These are phyloP conservation scores for Candida qinlingensis DNA, from an alignment of 805 yeast species.

Conservation along the genomic window DNA sequence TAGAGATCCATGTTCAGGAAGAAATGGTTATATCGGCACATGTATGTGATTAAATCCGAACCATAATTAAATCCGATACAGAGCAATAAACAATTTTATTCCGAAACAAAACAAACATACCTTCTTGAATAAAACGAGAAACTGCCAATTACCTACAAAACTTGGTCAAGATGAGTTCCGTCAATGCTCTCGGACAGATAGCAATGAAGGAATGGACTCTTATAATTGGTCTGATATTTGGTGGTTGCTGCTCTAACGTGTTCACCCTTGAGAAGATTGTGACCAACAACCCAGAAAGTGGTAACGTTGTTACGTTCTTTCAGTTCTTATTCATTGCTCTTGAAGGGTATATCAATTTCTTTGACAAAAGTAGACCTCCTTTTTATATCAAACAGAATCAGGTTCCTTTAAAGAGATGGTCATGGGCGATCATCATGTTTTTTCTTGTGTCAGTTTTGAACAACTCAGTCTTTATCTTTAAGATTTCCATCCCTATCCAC, in stretches of 20 bases:
- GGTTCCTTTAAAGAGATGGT: conserved; percentile 40
- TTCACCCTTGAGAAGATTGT: conserved; percentile 54
- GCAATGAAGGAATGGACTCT: conserved; percentile 14
- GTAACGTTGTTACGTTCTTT: conserved; percentile 49
- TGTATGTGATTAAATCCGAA: too few species aligned
- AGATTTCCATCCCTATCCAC: conserved; percentile 60
- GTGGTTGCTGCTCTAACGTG: conserved; percentile 71
- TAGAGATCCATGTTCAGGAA: too few species aligned
- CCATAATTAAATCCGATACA: too few species aligned
- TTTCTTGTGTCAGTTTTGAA: conserved; percentile 46
- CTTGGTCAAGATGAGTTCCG: conserved; percentile 22
- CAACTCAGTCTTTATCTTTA: conserved; percentile 50
- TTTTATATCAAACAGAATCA: conserved; percentile 28
- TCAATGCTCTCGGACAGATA: conserved; percentile 12
- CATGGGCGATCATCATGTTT: conserved; percentile 42
- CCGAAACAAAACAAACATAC: background rate
- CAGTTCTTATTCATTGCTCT: conserved; percentile 52
- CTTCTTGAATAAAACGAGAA: conserved; percentile 24
- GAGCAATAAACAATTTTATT: background rate
- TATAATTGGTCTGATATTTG: conserved; percentile 38
- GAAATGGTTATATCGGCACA: too few species aligned
- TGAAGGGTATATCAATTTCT: conserved; percentile 33
- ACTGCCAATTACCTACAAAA: conserved; percentile 41
- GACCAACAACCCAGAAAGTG: conserved; percentile 30
- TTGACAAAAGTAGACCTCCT: conserved; percentile 26